phyloP scores from a whole-genome alignment of 73 alveolate species.

The Strombidium stylifer region DNA sequence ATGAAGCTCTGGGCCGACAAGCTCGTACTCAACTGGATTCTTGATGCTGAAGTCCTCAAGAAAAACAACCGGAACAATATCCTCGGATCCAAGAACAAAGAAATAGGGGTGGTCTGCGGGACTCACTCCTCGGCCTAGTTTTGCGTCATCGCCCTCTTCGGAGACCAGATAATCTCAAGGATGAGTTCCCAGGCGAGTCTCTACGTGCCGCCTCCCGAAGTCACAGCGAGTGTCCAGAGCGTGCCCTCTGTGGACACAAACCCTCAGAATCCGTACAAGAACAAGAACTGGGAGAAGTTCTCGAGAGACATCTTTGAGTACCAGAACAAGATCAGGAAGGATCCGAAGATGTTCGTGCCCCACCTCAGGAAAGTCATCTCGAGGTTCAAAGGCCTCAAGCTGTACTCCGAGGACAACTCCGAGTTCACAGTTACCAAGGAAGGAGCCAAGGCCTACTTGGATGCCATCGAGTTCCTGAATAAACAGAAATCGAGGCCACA shows the following conservation, averaged over 20 bases:
- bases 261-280: not conserved
- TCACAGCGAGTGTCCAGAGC: not conserved
- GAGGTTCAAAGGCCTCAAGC: constrained; percentile 10
- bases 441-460: constrained; percentile 74
- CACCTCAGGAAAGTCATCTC: constrained; percentile 15
- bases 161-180: constrained; percentile 36
- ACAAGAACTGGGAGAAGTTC: constrained; percentile 43
- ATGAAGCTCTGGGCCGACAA: constrained; percentile 53
- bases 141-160: constrained; percentile 70
- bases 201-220: not conserved
- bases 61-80: constrained; percentile 73
- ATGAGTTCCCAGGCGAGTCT: not conserved
- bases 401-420: constrained; percentile 22
- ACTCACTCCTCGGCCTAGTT: constrained; percentile 67
- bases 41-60: constrained; percentile 86
- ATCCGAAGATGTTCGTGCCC: constrained; percentile 33
- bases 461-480: constrained; percentile 73
- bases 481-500: constrained; percentile 66
- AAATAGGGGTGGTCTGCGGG: constrained; percentile 70
- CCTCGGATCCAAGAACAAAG: constrained; percentile 46
- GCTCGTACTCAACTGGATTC: constrained; percentile 56
- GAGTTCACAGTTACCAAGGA: constrained; percentile 38
- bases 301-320: constrained; percentile 25
- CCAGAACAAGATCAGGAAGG: constrained; percentile 42
- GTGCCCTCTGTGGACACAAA: too few species aligned